Base-by-base conservation (phyloP, 148 eudicot species). In the Tetragonia tetragonoides region DNA sequence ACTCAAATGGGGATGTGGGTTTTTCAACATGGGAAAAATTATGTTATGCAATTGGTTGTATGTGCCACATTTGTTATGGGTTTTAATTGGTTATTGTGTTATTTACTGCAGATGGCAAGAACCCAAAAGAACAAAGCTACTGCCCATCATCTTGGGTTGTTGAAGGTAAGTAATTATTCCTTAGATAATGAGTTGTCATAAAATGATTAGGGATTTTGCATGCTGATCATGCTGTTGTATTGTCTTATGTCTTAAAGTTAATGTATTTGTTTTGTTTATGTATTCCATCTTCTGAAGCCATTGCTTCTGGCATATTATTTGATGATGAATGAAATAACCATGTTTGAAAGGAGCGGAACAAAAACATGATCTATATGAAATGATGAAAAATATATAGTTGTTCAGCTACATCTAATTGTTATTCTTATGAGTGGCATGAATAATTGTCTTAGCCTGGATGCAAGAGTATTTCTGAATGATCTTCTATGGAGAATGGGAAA, bases 71-170 rank as follows among this genome's bases (percentile, higher is more conserved):
- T 44, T 37, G n/a, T 53, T 20, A 24, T 15, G 4, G 28, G 28
- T 47, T 34, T 59, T 66, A 47, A 54, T 40, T 47, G 21, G 8
- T n/a, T 44, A 41, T 51, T 66, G 70, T 66, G 2, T 68, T 68
- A 60, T 46, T 51, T 21, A 46, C 21, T 81, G 73, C 86, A 95
- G 99, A 95, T 95, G 99, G 97, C 99, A 67, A 90, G 83, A 85
- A 95, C 99, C 40, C 99, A 95, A 83, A 95, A 95, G 88, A 95
- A 95, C 81, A 95, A 95, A 86, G 99, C 99, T 61, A 95, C 99
- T 70, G 99, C 99, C 9, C 97, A 95, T 87, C 99, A 95, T 66
- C 88, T 95, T 74, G 99, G 99, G 21, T 81, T 91, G 78, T 81
- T 95, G 66, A 95, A 95, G 97, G 99, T 92, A 89, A 47, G 99